Base-by-base conservation (phyloP, 371 early-diverging fungal genomes). In the Mucor lusitanicus region DNA sequence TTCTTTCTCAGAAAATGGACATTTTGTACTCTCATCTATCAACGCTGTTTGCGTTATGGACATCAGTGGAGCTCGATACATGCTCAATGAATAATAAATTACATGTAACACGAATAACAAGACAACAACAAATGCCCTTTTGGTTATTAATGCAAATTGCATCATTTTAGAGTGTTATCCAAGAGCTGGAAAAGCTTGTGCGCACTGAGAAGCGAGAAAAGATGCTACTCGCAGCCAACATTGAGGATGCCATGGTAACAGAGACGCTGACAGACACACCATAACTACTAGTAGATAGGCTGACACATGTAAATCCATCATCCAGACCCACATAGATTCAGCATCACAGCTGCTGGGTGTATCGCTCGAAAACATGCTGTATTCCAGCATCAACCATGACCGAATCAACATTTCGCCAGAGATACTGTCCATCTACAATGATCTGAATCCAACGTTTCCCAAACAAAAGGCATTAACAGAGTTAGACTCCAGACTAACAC, bases 181-280 rank as follows among this genome's bases (percentile, higher is more conserved):
- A 50, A 44, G 70, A 64, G 35, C 39, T 73, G 1, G 70, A 73
- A 48, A 59, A 55, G 19, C 40, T 70, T 15, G 64, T 73, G 11
- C 4, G 33, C 12, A 54, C 40, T 19, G 74, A 67, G 44, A 57
- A 33, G 55, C 55, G 57, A 37, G 70, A 73, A 56, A 73, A 67
- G 56, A 46, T n/a, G 13, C 3, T 76, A 42, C 64, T 84, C 13
- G 67, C 78, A 5, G 85, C 85, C 6, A 73, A 77, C 60, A 79
- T 84, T 48, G 78, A 82, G 61, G 85, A 84, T 67, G 46, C 78
- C 19, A 74, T 81, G 78, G 85, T 76, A 77, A 48, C 23, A 27
- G 17, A n/a, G n/a, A n/a, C n/a, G n/a, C n/a, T 15, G 17, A 50
- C 39, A 28, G 17, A n/a, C 6, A 28, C 12, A 12, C 5, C n/a